A percentile compares a stretch with the other conserved stretches of the same genome.
Evolutionary conservation across 805 yeast genomes (phyloP).

Genomic region (Wickerhamomyces hampshirensis): DNA sequence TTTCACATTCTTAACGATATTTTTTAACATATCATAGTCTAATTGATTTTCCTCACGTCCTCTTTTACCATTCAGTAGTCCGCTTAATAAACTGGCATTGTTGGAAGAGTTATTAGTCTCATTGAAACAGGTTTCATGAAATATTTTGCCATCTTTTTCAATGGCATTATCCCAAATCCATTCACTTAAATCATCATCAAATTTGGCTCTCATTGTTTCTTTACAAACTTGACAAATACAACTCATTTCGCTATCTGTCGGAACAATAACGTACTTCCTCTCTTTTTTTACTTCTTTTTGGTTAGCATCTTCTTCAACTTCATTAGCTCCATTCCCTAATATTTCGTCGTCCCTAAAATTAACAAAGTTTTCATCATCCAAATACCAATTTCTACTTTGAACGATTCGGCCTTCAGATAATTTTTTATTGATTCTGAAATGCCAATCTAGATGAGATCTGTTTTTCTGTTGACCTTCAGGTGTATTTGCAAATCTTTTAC

Average conservation of each 20-base stretch:
- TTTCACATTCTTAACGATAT: slow-evolving; percentile 17
- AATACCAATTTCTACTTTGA: slow-evolving; percentile 80
- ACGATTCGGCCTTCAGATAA: slow-evolving; percentile 48
- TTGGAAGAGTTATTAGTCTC: slow-evolving; percentile 42
- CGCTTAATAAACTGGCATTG: slow-evolving; percentile 3
- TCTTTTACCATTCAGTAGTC: slow-evolving; percentile 9
- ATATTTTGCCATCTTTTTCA: slow-evolving; percentile 42
- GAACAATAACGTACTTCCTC: slow-evolving; percentile 25
- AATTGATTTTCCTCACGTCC: slow-evolving; percentile 7
- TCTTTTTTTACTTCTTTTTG: slow-evolving; percentile 11
- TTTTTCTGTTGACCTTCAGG: slow-evolving; percentile 47
- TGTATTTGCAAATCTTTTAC: slow-evolving; percentile 71
- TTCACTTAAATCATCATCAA: slow-evolving; percentile 70
- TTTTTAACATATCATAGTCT: slow-evolving; percentile 14
- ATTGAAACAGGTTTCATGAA: slow-evolving; percentile 65
- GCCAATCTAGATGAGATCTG: slow-evolving; percentile 89
- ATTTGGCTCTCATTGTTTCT: slow-evolving; percentile 58
- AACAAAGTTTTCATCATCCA: slow-evolving; percentile 68
- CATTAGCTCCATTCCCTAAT: slow-evolving; percentile 6
- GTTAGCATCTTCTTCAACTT: slow-evolving; percentile 10
- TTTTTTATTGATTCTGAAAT: slow-evolving; percentile 83
- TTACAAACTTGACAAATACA: slow-evolving; percentile 66
- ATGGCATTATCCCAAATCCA: slow-evolving; percentile 79
- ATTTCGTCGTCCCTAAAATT: slow-evolving; percentile 66
- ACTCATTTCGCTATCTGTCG: slow-evolving; percentile 37